phyloP scores from a whole-genome alignment of 2,329 filamentous ascomycete genomes.

The Coniella vitis region DNA sequence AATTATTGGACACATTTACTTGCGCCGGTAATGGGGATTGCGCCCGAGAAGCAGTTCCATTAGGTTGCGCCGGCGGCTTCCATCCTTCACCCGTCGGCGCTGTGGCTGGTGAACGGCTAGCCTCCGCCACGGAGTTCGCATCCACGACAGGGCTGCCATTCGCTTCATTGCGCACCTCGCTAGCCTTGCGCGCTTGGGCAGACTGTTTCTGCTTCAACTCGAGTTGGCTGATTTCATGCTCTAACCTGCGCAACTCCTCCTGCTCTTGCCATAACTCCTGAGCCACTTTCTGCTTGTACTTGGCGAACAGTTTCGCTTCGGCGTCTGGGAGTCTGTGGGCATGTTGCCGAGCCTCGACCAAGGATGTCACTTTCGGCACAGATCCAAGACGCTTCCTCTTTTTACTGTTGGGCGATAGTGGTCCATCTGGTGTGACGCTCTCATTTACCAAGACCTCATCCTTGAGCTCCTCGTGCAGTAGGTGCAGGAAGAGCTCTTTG shows the following conservation, averaged over 20 bases:
- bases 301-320: constrained; percentile 65
- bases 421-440: constrained; percentile 32
- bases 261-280: constrained; percentile 70
- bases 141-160: constrained; percentile 7
- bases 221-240: constrained; percentile 62
- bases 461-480: constrained; percentile 64
- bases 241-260: constrained; percentile 53
- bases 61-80: constrained; percentile 5
- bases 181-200: constrained; percentile 12
- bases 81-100: constrained; percentile 3
- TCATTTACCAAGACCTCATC: constrained; percentile 24
- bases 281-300: constrained; percentile 66
- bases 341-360: constrained; percentile 61
- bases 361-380: constrained; percentile 44
- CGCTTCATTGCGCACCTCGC: constrained; percentile 15
- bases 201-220: constrained; percentile 39
- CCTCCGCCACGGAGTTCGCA: background rate
- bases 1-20: constrained; percentile 3
- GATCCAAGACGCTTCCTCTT: constrained; percentile 71
- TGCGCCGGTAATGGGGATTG: constrained; percentile 8
- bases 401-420: constrained; percentile 50
- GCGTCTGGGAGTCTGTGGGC: constrained; percentile 62
- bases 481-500: constrained; percentile 67
- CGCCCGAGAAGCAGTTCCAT: constrained; percentile 11
- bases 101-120: constrained; percentile 10